Evolutionary conservation across 2,329 filamentous ascomycete genomes (phyloP), one percentile per base, ranked within the genome.

Genomic region (Colletotrichum sojae): DNA sequence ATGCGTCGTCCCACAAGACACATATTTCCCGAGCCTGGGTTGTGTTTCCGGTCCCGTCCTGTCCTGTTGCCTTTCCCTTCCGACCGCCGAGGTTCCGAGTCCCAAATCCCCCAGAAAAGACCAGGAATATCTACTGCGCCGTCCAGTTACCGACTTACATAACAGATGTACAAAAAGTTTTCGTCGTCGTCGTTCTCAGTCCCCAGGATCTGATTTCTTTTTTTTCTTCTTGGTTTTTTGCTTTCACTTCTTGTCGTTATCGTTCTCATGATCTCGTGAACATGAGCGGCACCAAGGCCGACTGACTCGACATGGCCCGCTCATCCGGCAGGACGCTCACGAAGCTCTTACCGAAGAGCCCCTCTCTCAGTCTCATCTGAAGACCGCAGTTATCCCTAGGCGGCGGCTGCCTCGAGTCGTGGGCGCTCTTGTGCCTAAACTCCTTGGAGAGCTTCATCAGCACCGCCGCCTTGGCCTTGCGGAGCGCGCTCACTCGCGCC

Each of bases 401-500:
- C 45, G 51, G 25, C 22, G 45, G 73, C 54, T 69, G 62, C 71
- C 72, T 20, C 18, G 46, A 12, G 18, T 20, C n/a, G n/a, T 12
- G 46, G 65, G 31, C n/a, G 40, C 49, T 56, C 48, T 62, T 73
- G 48, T 61, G 65, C 36, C 31, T 70, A 62, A 85, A 89, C 75
- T 90, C 86, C 63, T 83, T 83, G 73, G 83, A 86, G 58, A 91
- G 83, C 73, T 89, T 89, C 69, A 82, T 83, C 63, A 91, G 79
- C 13, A 91, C 88, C 0, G 87, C 86, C 71, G 89, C 87, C 75
- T 88, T 89, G 40, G 89, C 89, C 67, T 86, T 85, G 74, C 84
- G 83, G 57, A 91, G 79, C 10, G 88, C 87, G 72, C 82, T 86
- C 5, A 82, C 82, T 64, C 89, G 84, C 62, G 86, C 84, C 9